These are phyloP conservation scores for Beauveria medogensis DNA, from an alignment of 2,329 filamentous ascomycete genomes.

Conservation along the genomic window DNA sequence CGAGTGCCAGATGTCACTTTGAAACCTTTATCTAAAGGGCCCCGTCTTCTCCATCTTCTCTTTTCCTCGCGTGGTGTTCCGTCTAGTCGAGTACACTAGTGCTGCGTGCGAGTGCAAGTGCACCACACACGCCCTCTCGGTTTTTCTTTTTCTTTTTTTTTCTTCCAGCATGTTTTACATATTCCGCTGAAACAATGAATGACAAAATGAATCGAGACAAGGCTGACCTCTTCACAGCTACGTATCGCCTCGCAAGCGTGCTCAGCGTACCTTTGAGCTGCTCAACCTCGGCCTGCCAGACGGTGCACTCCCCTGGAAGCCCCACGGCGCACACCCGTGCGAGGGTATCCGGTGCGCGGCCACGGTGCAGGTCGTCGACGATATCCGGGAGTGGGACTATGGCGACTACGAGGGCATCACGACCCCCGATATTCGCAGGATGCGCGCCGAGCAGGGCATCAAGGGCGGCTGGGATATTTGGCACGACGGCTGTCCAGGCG, in stretches of 20 bases:
- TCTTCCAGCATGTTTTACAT: not conserved
- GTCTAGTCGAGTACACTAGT: too few species aligned
- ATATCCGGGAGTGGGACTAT: conserved; percentile 81
- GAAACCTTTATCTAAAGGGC: too few species aligned
- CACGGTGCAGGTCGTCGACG: conserved; percentile 58
- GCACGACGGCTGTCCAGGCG: conserved; percentile 78
- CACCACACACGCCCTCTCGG: not conserved
- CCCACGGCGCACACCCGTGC: conserved; percentile 31
- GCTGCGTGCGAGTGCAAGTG: too few species aligned
- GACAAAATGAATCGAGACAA: not conserved
- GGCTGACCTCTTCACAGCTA: conserved; percentile 43
- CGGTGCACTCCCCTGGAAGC: conserved; percentile 60
- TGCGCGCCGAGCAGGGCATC: conserved; percentile 49
- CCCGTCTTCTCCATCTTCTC: too few species aligned
- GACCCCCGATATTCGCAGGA: conserved; percentile 55
- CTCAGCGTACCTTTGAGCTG: conserved; percentile 84
- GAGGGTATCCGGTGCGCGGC: conserved; percentile 45
- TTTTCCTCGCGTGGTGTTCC: too few species aligned
- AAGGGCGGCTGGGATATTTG: conserved; percentile 69
- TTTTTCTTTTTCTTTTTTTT: not conserved
- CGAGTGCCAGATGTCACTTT: too few species aligned
- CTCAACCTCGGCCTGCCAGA: conserved; percentile 65
- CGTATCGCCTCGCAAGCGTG: conserved; percentile 77
- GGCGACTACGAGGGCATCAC: conserved; percentile 80
- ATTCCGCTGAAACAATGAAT: not conserved